These are phyloP conservation scores for Xylaria multiplex DNA, from an alignment of 2,329 filamentous ascomycete species.

Conservation along the genomic window DNA sequence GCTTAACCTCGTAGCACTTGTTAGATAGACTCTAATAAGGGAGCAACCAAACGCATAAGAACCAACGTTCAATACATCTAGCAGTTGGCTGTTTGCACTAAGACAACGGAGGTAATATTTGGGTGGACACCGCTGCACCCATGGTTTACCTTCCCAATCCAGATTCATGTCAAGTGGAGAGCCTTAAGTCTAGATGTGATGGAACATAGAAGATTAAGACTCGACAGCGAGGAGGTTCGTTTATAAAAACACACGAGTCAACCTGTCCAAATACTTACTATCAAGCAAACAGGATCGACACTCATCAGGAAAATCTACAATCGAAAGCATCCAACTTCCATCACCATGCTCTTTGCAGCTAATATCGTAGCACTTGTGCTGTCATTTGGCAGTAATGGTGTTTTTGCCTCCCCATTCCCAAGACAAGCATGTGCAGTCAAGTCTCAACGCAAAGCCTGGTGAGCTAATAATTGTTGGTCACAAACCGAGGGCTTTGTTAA, in stretches of 20 bases:
- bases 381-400: neutral
- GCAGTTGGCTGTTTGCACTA: neutral
- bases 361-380: neutral
- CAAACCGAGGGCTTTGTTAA: neutral
- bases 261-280: neutral
- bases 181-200: neutral
- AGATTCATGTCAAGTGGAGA: neutral
- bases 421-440: constrained; percentile 13
- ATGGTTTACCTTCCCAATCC: neutral
- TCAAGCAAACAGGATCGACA: neutral
- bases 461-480: neutral
- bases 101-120: neutral
- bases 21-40: neutral
- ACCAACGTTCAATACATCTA: neutral
- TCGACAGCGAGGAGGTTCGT: neutral
- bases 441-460: constrained; percentile 25
- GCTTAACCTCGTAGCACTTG: neutral
- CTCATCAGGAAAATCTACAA: neutral
- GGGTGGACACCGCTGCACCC: neutral
- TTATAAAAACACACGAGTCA: neutral
- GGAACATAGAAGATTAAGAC: neutral
- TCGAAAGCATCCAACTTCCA: neutral
- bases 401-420: neutral
- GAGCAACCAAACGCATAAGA: too few relatives aligned
- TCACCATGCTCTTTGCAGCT: neutral